Percentiles rank a stretch among this genome's conserved stretches.
These are phyloP conservation scores for Aaosphaeria pasadenensis DNA, from an alignment of 2,329 filamentous ascomycete genomes.

Conservation along the genomic window DNA sequence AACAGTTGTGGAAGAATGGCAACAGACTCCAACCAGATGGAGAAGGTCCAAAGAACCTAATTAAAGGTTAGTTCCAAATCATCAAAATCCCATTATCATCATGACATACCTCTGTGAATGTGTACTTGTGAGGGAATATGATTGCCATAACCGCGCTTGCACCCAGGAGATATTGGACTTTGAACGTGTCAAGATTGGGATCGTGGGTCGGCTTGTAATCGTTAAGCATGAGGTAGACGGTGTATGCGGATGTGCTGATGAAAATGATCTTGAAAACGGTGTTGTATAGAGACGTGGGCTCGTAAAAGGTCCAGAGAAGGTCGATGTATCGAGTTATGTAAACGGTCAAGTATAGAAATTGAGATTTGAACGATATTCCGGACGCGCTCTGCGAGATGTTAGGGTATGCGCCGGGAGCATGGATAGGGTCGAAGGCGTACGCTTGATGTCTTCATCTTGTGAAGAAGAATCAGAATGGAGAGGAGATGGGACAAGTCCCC, in stretches of 20 bases:
- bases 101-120: conserved; percentile 58
- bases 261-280: conserved; percentile 95
- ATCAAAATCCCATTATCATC: conserved; percentile 13
- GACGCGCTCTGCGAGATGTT: conserved; percentile 71
- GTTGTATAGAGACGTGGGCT: conserved; percentile 74
- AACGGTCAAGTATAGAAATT: conserved; percentile 90
- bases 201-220: conserved; percentile 98
- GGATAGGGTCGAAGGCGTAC: conserved; percentile 51
- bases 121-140: conserved; percentile 83
- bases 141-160: conserved; percentile 76
- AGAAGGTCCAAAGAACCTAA: conserved; percentile 93
- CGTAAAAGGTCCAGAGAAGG: conserved; percentile 78
- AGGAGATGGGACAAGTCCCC: conserved; percentile 93
- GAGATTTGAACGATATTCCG: conserved; percentile 98
- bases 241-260: conserved; percentile 85
- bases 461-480: conserved; percentile 90
- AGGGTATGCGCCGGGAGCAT: conserved; percentile 7
- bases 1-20: conserved; percentile 97
- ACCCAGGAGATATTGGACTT: conserved; percentile 87
- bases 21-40: conserved; percentile 95
- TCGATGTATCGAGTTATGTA: conserved; percentile 92
- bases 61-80: not conserved
- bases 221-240: conserved; percentile 96
- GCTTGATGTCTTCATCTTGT: conserved; percentile 89
- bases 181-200: conserved; percentile 95